Base-by-base conservation (phyloP, 2,329 filamentous ascomycete genomes). In the Tolypocladium nubicola region DNA sequence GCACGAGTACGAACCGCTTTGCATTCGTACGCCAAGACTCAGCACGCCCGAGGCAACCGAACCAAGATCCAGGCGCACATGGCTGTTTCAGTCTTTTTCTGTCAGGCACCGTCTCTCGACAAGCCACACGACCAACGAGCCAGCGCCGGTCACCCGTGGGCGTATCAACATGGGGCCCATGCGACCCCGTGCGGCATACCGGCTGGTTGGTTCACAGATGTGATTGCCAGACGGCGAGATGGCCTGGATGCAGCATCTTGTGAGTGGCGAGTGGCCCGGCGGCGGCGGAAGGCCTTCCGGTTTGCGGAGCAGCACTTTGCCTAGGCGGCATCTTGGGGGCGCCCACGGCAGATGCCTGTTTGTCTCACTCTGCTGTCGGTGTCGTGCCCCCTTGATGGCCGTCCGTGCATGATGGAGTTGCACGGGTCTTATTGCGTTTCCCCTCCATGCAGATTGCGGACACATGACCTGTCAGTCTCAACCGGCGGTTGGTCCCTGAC, bases 281-380 rank as follows among this genome's bases (percentile, higher is more conserved):
- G 43, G 56, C 56, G 50, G 56, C 53, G 58, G 56, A 60, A 60
- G 58, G 30, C 21, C 43, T 52, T 59, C 59, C 59, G 55, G 59
- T 33, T 53, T 54, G 54, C 57, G 49, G 53, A 50, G 55, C 56
- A 53, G 56, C 55, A 57, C 30, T 30, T 45, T 23, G 26, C 52
- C 39, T 33, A 26, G 10, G 35, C 40, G 55, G n/a, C 50, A 47
- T 39, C 30, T 21, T 21, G 30, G 21, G 26, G 47, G 6, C 54
- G 43, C 37, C 26, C 9, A 40, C 47, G 47, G 55, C 55, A 56
- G 55, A 55, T 55, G 54, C 41, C n/a, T 37, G 23, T 10, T 47
- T 14, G 19, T 23, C 38, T 33, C 8, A 7, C 23, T 40, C 8
- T 39, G 30, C 52, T 23, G 40, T 23, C 47, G 30, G 26, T 33